Evolutionary conservation across 140 eudicot genomes (phyloP), one percentile per base, ranked within the genome.

Genomic region (Cichorium intybus): DNA sequence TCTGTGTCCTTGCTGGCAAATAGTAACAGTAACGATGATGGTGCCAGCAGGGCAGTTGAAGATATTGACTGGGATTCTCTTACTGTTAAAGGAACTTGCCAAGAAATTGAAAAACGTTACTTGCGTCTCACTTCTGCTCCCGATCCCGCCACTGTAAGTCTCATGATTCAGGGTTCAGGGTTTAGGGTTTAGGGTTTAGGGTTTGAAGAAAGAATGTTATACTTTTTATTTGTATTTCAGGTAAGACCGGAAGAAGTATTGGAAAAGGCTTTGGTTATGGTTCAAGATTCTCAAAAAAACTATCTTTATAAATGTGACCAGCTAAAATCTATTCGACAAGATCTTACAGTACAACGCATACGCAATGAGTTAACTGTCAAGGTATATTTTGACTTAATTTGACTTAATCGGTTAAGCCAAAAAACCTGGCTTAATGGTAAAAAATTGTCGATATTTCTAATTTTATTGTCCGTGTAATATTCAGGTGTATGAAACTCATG

Each of bases 401-500:
- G 41, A 34, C 12, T 7, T 7, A 7, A 34, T 1, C 12, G 12
- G 4, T 34, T 34, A 34, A 34, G 12, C 9, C 41, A 34, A 9
- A 34, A 9, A 34, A 0, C 41, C 11, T 34, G 41, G 41, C 11
- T 34, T 34, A 7, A 7, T 34, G 41, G n/a, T n/a, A n/a, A n/a
- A n/a, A n/a, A n/a, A n/a, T n/a, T n/a, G n/a, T n/a, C n/a, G n/a
- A n/a, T 18, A 24, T 28, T 39, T 27, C 47, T 43, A n/a, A 53
- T 24, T 24, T 17, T 48, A 46, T 39, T 43, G 47, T 47, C 17
- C n/a, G n/a, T 43, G 23, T 56, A 43, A 60, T 8, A 33, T 54
- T 73, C 82, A 92, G 99, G 99, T 92, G 18, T 92, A 92, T 74
- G 99, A 92, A 78, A 85, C 97, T 63, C 99, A 88, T 85, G 99